Conservation (phyloP, 306 rosid species). For the Arachis hypogaea region DNA sequence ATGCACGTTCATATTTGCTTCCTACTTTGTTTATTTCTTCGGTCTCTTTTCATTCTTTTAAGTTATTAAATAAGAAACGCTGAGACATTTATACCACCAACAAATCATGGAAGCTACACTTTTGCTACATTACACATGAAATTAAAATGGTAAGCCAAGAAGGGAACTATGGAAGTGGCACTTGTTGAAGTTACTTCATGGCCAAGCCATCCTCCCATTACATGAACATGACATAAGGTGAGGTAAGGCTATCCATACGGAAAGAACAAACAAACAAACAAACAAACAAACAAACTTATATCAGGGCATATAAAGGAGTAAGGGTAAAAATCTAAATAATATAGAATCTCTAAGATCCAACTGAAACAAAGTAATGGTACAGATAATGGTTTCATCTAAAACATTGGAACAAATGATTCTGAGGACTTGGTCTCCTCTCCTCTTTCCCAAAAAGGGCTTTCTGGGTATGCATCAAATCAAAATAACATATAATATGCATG, state of each 20-base stretch:
- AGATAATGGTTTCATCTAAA: slow-evolving; percentile 22
- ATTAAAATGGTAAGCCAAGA: slow-evolving; percentile 25
- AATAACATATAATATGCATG: neutral
- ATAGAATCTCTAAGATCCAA: slow-evolving; percentile 2
- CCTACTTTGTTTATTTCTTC: neutral
- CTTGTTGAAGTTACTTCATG: slow-evolving; percentile 20
- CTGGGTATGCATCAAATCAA: slow-evolving; percentile 26
- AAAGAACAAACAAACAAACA: no score
- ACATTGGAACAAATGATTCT: slow-evolving; percentile 3
- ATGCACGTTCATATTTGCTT: slow-evolving; percentile 11
- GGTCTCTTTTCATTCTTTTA: neutral
- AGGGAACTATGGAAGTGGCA: neutral
- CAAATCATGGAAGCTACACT: slow-evolving; percentile 19
- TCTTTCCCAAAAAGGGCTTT: slow-evolving; percentile 16
- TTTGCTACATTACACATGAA: neutral
- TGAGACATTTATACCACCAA: slow-evolving; percentile 26
- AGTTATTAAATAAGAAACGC: slow-evolving; percentile 1
- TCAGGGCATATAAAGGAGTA: slow-evolving; percentile 8
- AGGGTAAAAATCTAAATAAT: slow-evolving; percentile 6
- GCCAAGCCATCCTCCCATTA: slow-evolving; percentile 19
- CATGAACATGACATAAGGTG: slow-evolving; percentile 2
- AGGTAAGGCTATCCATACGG: neutral
- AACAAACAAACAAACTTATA: no score
- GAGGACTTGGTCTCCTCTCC: slow-evolving; percentile 19
- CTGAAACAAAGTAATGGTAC: no score